Evolutionary conservation across 2,329 filamentous ascomycete genomes (phyloP).

Genomic region (Alternaria consortialis): DNA sequence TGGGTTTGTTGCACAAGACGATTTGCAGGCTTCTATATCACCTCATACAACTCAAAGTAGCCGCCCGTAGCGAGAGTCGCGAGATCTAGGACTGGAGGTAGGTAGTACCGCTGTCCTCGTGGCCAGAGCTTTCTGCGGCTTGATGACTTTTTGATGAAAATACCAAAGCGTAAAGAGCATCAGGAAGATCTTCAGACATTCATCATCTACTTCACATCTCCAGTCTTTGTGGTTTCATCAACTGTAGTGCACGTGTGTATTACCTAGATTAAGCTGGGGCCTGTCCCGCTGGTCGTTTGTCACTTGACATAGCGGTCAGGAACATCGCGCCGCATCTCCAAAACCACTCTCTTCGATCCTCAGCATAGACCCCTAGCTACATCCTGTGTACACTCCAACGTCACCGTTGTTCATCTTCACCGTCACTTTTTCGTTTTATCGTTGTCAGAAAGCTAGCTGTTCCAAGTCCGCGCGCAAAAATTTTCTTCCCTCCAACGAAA

Average conservation of each 20-base stretch:
- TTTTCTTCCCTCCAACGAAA: conserved; percentile 13
- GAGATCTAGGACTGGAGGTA: conserved; percentile 10
- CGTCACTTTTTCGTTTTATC: conserved; percentile 6
- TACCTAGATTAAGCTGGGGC: conserved; percentile 23
- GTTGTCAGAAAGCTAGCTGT: neutral
- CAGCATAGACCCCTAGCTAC: neutral
- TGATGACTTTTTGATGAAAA: conserved; percentile 10
- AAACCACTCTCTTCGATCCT: neutral
- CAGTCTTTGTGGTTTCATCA: conserved; percentile 16
- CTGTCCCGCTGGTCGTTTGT: conserved; percentile 12
- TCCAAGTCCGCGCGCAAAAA: conserved; percentile 7
- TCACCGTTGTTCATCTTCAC: conserved; percentile 15
- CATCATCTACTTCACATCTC: conserved; percentile 17
- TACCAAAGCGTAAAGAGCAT: conserved; percentile 11
- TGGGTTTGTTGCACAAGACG: conserved; percentile 10
- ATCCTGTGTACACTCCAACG: conserved; percentile 1
- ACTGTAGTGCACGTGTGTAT: conserved; percentile 22
- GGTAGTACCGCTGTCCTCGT: conserved; percentile 21
- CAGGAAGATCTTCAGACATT: conserved; percentile 14
- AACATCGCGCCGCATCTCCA: conserved; percentile 17
- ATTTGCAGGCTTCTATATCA: conserved; percentile 6
- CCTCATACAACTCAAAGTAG: conserved; percentile 15
- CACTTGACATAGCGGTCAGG: conserved; percentile 11
- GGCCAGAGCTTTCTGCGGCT: conserved; percentile 15
- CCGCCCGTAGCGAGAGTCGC: neutral